phyloP scores from a whole-genome alignment of 1,284 basidiomycete species.

The Cryptococcus neoformans region DNA sequence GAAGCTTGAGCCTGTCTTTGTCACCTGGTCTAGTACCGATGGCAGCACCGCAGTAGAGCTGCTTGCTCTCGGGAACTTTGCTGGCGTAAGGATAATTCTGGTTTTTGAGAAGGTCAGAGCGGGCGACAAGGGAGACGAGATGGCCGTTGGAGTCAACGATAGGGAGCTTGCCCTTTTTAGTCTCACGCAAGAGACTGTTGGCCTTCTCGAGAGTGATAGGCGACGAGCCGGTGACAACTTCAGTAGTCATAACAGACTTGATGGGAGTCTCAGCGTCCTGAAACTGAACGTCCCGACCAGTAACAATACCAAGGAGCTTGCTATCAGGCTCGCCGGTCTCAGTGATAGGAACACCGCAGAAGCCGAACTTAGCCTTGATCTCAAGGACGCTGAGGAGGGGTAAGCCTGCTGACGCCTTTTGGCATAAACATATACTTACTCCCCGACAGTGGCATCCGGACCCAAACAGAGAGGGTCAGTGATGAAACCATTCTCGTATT shows the following conservation, averaged over 20 bases:
- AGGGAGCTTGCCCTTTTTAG: conserved; percentile 97
- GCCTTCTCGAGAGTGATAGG: conserved; percentile 89
- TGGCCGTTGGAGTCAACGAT: conserved; percentile 73
- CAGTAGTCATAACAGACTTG: conserved; percentile 85
- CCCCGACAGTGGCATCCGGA: conserved; percentile 73
- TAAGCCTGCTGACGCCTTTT: conserved; percentile 3
- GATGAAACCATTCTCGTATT: conserved; percentile 99
- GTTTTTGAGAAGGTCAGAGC: conserved; percentile 97
- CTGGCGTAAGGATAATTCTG: conserved; percentile 95
- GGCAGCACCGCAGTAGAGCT: conserved; percentile 96
- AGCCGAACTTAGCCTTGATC: conserved; percentile 88
- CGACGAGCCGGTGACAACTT: conserved; percentile 74
- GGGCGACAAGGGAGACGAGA: conserved; percentile 83
- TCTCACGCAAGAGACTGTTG: conserved; percentile 91
- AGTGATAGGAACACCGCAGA: conserved; percentile 97
- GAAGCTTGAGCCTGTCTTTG: conserved; percentile 75
- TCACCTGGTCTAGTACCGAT: conserved; percentile 91
- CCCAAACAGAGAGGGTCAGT: conserved; percentile 86
- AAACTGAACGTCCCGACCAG: conserved; percentile 95
- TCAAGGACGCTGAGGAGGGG: conserved; percentile 62
- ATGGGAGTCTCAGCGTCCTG: conserved; percentile 66
- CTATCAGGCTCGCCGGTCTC: conserved; percentile 84
- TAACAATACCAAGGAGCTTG: conserved; percentile 95
- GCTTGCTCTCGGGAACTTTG: conserved; percentile 88
- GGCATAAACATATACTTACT: conserved; percentile 48